Conservation (phyloP, 2,329 filamentous ascomycete genomes). For the Amesomyces nigricolor region DNA sequence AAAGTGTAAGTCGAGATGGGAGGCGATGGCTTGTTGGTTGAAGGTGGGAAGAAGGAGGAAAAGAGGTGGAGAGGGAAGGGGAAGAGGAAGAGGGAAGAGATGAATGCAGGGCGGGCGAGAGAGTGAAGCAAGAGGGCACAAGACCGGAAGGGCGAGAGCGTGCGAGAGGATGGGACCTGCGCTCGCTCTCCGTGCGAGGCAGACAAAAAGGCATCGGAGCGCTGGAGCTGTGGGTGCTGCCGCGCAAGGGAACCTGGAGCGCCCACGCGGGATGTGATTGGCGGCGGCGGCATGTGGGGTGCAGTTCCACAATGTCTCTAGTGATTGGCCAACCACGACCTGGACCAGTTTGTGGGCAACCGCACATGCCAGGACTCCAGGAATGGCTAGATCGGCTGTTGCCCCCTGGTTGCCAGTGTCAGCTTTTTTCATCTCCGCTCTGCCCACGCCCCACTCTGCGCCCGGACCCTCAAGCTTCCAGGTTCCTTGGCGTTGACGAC, state of each 20-base stretch:
- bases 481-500: no score
- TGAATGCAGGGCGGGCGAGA: constrained; percentile 22
- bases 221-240: constrained; percentile 21
- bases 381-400: constrained; percentile 24
- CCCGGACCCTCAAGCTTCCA: no score
- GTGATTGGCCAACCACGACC: constrained; percentile 12
- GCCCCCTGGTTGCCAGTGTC: constrained; percentile 15
- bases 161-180: constrained; percentile 10
- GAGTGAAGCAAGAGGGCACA: constrained; percentile 23
- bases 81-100: constrained; percentile 17
- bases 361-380: constrained; percentile 19
- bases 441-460: constrained; percentile 11
- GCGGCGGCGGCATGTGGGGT: constrained; percentile 10
- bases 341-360: constrained; percentile 15
- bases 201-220: constrained; percentile 24
- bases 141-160: constrained; percentile 22
- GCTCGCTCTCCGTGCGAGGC: constrained; percentile 18
- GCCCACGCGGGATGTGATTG: constrained; percentile 19
- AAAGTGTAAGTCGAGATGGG: background rate
- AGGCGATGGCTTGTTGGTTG: background rate
- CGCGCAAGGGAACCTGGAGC: constrained; percentile 12
- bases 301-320: background rate
- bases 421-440: constrained; percentile 19
- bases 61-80: constrained; percentile 26
- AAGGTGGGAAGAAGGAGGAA: background rate